These are phyloP conservation scores for Colletotrichum sp. DNA, from an alignment of 2,329 filamentous ascomycete species.

Conservation along the genomic window DNA sequence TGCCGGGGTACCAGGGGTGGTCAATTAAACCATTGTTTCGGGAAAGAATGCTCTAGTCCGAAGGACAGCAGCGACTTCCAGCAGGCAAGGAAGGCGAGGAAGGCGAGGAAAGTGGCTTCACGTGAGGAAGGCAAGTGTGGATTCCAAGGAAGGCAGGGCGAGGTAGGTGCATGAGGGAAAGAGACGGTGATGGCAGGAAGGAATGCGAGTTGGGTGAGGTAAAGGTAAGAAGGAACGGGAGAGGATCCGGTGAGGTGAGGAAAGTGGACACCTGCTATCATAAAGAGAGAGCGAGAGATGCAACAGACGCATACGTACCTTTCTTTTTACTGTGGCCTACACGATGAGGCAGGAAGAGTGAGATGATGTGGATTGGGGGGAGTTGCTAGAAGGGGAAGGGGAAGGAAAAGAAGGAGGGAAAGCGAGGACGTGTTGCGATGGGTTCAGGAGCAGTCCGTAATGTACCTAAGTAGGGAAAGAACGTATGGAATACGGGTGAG, in stretches of 20 bases:
- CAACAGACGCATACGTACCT: neutral
- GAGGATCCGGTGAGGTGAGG: neutral
- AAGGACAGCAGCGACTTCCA: neutral
- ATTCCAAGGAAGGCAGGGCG: neutral
- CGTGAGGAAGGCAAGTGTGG: neutral
- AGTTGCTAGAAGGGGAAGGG: neutral
- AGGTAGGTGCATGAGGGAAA: neutral
- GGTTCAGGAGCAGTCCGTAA: neutral
- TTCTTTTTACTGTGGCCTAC: neutral
- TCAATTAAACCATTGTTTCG: constrained; percentile 1
- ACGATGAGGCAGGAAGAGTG: neutral
- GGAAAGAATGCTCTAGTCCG: neutral
- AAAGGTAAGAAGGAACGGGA: neutral
- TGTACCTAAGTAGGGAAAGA: neutral
- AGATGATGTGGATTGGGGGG: neutral
- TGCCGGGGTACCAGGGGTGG: neutral
- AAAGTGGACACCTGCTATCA: neutral
- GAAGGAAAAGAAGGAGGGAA: neutral
- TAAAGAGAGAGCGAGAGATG: neutral
- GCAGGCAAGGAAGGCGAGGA: neutral
- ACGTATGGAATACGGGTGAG: neutral
- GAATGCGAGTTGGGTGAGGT: neutral
- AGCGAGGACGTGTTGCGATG: neutral
- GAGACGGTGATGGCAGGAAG: neutral
- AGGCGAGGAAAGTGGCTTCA: neutral